These are phyloP conservation scores for Fusarium secorum DNA, from an alignment of 2,329 filamentous ascomycete species.

Conservation along the genomic window DNA sequence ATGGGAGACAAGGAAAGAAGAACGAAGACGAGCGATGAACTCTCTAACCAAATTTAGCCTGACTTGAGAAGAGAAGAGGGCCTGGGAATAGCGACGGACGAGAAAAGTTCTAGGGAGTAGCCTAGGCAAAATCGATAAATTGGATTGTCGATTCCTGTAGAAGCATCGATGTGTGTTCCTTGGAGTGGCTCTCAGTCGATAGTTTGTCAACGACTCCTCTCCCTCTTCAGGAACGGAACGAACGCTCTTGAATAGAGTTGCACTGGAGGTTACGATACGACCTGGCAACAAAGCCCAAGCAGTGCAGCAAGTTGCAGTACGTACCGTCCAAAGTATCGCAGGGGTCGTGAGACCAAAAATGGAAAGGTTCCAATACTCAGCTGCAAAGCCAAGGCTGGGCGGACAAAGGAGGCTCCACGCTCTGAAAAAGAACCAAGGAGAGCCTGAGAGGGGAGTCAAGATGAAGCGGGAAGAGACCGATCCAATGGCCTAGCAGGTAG, in stretches of 20 bases:
- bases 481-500: constrained; percentile 8
- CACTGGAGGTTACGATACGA: constrained; percentile 18
- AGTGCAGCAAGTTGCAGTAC: not conserved
- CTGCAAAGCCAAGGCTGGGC: constrained; percentile 30
- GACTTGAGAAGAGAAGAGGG: constrained; percentile 2
- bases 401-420: constrained; percentile 32
- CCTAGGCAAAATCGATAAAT: not conserved
- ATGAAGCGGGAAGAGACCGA: constrained; percentile 20
- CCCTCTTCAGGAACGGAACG: not conserved
- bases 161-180: not conserved
- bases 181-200: not conserved
- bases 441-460: constrained; percentile 1
- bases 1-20: constrained; percentile 34
- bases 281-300: constrained; percentile 2
- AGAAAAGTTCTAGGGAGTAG: not conserved
- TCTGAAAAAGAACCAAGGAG: constrained; percentile 13
- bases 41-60: constrained; percentile 17
- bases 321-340: constrained; percentile 17
- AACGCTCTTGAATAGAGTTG: constrained; percentile 13
- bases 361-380: constrained; percentile 18
- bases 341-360: constrained; percentile 24
- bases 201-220: constrained; percentile 5
- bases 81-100: constrained; percentile 27
- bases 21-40: constrained; percentile 27
- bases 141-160: not conserved